Conservation (phyloP, 805 yeast genomes). For the Yamadazyma sp. region DNA sequence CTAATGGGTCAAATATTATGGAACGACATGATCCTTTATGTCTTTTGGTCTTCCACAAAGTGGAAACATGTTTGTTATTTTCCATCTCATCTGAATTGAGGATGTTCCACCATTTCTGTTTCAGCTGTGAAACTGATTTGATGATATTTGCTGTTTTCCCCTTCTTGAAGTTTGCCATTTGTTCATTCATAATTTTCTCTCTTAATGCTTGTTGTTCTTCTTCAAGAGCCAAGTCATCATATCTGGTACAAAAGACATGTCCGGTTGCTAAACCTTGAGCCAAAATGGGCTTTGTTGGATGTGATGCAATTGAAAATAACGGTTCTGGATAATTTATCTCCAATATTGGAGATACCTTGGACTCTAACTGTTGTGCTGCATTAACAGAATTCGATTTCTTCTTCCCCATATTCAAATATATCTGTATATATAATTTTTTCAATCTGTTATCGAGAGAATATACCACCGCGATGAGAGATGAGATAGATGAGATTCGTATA, state of each 20-base stretch:
- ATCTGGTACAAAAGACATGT: constrained; percentile 58
- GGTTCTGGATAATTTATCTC: constrained; percentile 56
- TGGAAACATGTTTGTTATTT: constrained; percentile 28
- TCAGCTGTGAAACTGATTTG: constrained; percentile 30
- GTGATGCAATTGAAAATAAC: constrained; percentile 73
- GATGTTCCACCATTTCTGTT: constrained; percentile 47
- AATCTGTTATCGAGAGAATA: background rate
- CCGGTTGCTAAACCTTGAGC: constrained; percentile 83
- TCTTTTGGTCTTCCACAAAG: constrained; percentile 80
- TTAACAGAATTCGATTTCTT: constrained; percentile 23
- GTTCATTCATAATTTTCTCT: constrained; percentile 18
- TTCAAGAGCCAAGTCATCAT: constrained; percentile 49
- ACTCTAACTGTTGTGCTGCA: constrained; percentile 27
- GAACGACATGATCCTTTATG: constrained; percentile 88
- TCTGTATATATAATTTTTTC: background rate
- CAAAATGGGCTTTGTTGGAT: constrained; percentile 65
- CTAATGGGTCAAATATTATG: constrained; percentile 57
- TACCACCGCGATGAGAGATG: background rate
- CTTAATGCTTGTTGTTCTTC: constrained; percentile 22
- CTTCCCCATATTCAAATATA: constrained; percentile 18
- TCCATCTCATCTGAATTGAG: constrained; percentile 22
- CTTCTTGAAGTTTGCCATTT: constrained; percentile 23
- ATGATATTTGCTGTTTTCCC: constrained; percentile 20
- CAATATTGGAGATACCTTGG: constrained; percentile 40
- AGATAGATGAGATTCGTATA: constrained; percentile 2